phyloP scores from a whole-genome alignment of 2,329 filamentous ascomycete genomes.

The Paecilomyces variotii region DNA sequence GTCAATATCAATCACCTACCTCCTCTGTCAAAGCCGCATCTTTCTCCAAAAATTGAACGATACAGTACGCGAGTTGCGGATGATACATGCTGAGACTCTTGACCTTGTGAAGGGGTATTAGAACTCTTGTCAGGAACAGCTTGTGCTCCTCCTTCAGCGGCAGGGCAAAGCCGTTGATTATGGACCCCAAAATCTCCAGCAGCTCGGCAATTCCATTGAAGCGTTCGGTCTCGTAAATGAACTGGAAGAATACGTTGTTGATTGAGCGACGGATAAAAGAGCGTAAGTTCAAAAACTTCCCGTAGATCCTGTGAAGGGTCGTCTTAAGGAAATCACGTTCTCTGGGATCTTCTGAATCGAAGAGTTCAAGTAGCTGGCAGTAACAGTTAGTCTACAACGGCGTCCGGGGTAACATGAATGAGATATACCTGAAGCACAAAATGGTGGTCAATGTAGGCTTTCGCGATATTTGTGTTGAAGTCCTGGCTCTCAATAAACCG shows the following conservation, averaged over 20 bases:
- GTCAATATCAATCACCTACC: constrained; percentile 43
- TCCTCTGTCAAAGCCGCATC: constrained; percentile 96
- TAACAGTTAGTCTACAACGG: constrained; percentile 6
- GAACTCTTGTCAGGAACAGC: constrained; percentile 85
- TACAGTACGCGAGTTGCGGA: constrained; percentile 95
- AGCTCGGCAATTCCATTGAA: constrained; percentile 98
- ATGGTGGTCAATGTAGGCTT: constrained; percentile 96
- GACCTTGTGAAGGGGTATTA: constrained; percentile 93
- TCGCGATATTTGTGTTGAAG: constrained; percentile 99
- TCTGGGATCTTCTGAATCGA: constrained; percentile 94
- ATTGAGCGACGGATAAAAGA: constrained; percentile 97
- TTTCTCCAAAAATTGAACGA: constrained; percentile 97
- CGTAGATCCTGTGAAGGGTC: constrained; percentile 94
- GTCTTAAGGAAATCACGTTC: constrained; percentile 98
- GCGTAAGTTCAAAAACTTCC: constrained; percentile 94
- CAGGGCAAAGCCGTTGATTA: constrained; percentile 96
- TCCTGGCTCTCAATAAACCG: constrained; percentile 99
- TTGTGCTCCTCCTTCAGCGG: constrained; percentile 98
- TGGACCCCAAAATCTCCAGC: constrained; percentile 92
- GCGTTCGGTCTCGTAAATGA: constrained; percentile 95
- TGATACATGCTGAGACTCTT: constrained; percentile 99
- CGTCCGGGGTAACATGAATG: neutral
- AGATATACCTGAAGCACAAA: constrained; percentile 70
- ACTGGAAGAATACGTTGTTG: constrained; percentile 99
- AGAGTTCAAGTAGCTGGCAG: constrained; percentile 76